Conservation (phyloP, 1,284 basidiomycete genomes). For the Porogramme epimiltina region DNA sequence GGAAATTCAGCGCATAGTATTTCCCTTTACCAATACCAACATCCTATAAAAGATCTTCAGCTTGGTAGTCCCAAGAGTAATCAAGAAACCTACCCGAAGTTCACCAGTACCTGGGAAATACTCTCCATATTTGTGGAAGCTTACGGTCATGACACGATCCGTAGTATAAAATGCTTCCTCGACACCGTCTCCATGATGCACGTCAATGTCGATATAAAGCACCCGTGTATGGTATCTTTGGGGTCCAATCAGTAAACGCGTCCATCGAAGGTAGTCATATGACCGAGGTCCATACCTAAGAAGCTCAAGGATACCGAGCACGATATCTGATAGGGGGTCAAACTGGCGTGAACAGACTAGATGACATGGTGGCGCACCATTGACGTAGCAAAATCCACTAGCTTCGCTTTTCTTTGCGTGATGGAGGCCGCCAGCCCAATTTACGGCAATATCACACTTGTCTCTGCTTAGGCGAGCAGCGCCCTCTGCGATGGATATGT, state of each 20-base stretch:
- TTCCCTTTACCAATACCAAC: constrained; percentile 93
- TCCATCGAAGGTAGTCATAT: neutral
- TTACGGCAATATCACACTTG: constrained; percentile 98
- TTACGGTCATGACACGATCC: constrained; percentile 97
- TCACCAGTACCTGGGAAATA: constrained; percentile 99
- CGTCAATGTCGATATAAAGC: constrained; percentile 98
- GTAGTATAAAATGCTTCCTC: constrained; percentile 99
- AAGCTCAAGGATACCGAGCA: constrained; percentile 95
- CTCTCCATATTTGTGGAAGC: constrained; percentile 99
- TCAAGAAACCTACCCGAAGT: constrained; percentile 67
- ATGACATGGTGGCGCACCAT: constrained; percentile 56
- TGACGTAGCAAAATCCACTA: constrained; percentile 98
- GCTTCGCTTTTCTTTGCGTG: constrained; percentile 99
- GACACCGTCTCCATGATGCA: constrained; percentile 98
- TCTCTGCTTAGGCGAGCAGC: constrained; percentile 93
- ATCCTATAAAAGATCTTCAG: constrained; percentile 54
- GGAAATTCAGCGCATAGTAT: constrained; percentile 94
- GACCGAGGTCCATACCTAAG: constrained; percentile 56
- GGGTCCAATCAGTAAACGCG: neutral
- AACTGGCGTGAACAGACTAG: neutral
- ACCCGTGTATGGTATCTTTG: constrained; percentile 90
- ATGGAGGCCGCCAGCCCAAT: constrained; percentile 98
- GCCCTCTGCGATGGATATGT: constrained; percentile 67
- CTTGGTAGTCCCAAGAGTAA: neutral
- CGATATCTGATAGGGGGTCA: constrained; percentile 70